Evolutionary conservation across 805 yeast species (phyloP), one percentile per base, ranked within the genome.

Genomic region (Candida stauntonica): DNA sequence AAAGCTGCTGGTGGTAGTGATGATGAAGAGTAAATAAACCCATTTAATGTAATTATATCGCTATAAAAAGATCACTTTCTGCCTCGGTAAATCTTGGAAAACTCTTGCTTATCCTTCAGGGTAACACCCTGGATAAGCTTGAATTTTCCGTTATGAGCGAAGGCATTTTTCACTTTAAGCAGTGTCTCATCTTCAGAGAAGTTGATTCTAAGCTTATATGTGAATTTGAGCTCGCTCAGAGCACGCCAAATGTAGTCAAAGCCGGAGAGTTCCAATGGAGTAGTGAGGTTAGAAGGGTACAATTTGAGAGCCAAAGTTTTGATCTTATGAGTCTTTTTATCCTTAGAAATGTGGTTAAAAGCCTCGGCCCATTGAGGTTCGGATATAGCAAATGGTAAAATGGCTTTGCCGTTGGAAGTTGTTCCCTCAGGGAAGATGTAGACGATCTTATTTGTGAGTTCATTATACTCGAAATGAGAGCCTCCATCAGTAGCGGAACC

Each of bases 361-460:
- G 62, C 48, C 3, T 37, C 35, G 12, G 46, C 40, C 36, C 63
- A 48, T 5, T 43, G 23, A 0, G 17, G 12, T n/a, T 54, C 57
- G 5, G 44, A 45, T 11, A 63, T 30, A 5, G 65, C 63, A 39
- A 84, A 73, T 3, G 86, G 77, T 44, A 89, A 67, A 1, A 89
- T 55, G 0, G 88, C 79, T 45, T 79, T 79, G 35, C 94, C 93
- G 55, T 89, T 91, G 0, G 95, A 77, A 0, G 95, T 71, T 0
- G 95, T 85, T 0, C 95, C 95, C 54, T 88, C 97, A 3, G 81
- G 68, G 41, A 87, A 77, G 17, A 83, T 48, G 36, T 72, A 79
- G 4, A 77, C 67, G 0, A 68, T 62, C 29, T 72, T 69, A n/a
- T 68, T 65, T 4, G 58, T 55, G 16, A 60, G 51, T 20, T 55